Evolutionary conservation across 768 basidiomycete species (phyloP).

Genomic region (Collybia sordida): DNA sequence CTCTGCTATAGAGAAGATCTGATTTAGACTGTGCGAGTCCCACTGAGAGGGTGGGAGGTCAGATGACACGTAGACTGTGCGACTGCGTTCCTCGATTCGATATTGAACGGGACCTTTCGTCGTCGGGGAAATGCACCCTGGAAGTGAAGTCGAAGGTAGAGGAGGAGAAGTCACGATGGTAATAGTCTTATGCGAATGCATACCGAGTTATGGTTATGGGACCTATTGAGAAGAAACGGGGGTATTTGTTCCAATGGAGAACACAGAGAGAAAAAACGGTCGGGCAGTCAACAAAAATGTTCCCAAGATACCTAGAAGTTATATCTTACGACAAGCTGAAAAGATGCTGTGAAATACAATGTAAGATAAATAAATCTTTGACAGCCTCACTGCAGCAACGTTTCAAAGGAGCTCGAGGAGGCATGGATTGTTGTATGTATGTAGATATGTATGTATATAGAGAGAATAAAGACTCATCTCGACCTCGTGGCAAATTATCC

Average conservation of each 20-base stretch:
- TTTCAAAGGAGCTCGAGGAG: background rate
- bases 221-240: conserved; percentile 1
- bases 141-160: conserved; percentile 21
- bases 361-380: no score
- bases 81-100: conserved; percentile 47
- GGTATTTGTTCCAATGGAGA: background rate
- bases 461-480: no score
- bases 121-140: conserved; percentile 26
- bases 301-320: no score
- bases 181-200: conserved; percentile 36
- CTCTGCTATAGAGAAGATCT: conserved; percentile 39
- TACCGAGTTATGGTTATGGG: conserved; percentile 9
- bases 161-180: conserved; percentile 36
- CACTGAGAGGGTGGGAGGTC: conserved; percentile 43
- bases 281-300: no score
- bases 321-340: no score
- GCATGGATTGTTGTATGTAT: background rate
- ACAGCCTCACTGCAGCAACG: background rate
- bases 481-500: background rate
- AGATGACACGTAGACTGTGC: conserved; percentile 45
- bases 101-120: conserved; percentile 34
- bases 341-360: no score
- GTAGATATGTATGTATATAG: no score
- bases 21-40: conserved; percentile 35
- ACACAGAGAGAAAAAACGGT: no score